phyloP scores from a whole-genome alignment of 306 rosid genomes.

The Alnus rubra region DNA sequence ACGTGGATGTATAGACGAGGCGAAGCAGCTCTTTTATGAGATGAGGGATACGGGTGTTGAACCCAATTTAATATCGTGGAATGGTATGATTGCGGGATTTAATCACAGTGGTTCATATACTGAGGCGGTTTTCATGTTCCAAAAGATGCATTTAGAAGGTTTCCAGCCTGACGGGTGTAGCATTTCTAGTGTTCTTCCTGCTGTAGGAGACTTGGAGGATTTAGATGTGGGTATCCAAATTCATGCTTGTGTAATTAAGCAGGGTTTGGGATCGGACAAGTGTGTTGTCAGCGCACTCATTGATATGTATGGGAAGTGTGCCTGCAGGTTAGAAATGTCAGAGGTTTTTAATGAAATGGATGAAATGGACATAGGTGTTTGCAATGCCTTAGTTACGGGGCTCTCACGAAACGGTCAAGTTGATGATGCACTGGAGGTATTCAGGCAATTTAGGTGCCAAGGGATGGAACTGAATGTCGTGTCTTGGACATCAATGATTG shows the following conservation, averaged over 20 bases:
- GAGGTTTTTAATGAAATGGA: slow-evolving; percentile 53
- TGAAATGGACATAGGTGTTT: slow-evolving; percentile 54
- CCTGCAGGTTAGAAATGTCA: slow-evolving; percentile 53
- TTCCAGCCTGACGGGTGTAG: slow-evolving; percentile 58
- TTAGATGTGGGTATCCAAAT: slow-evolving; percentile 48
- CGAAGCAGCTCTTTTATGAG: slow-evolving; percentile 44
- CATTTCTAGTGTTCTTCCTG: slow-evolving; percentile 64
- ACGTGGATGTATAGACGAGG: slow-evolving; percentile 45
- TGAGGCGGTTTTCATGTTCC: slow-evolving; percentile 45
- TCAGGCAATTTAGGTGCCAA: slow-evolving; percentile 40
- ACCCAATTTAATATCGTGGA: slow-evolving; percentile 79
- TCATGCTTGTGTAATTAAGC: slow-evolving; percentile 56
- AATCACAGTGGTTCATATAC: slow-evolving; percentile 33
- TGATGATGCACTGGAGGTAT: slow-evolving; percentile 60
- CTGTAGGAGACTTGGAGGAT: slow-evolving; percentile 53
- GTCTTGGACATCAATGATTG: slow-evolving; percentile 78
- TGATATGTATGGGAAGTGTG: slow-evolving; percentile 75
- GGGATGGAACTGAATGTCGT: slow-evolving; percentile 61
- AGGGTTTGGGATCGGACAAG: slow-evolving; percentile 47
- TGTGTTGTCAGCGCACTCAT: slow-evolving; percentile 59
- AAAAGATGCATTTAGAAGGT: slow-evolving; percentile 53
- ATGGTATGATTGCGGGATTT: slow-evolving; percentile 73
- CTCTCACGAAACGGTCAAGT: slow-evolving; percentile 73
- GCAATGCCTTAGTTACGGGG: slow-evolving; percentile 72
- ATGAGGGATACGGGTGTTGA: slow-evolving; percentile 62